Base-by-base conservation (phyloP, 2,329 filamentous ascomycete genomes). In the Monilinia laxa region DNA sequence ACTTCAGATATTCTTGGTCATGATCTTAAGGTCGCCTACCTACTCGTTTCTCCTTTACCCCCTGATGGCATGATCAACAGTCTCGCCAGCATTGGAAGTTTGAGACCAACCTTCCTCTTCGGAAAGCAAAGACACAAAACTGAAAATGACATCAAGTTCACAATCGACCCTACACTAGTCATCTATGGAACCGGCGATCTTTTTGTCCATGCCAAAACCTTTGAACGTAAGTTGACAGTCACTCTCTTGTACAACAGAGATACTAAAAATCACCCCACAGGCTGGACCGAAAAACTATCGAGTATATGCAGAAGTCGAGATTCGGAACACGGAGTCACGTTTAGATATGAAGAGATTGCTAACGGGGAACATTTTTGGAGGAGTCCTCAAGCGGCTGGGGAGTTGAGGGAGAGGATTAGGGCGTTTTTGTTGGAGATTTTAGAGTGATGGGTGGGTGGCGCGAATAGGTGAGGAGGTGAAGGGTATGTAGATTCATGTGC, bases 171-270 rank as follows among this genome's bases (percentile, higher is more conserved):
- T 0, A 89, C 89, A 0, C 76, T 97, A 45, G 87, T 86, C 0
- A 77, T 96, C 0, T 96, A 88, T 74, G 94, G 93, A 1, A 86
- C 89, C 62, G 81, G 84, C 4, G 93, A 98, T 76, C 79, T 83
- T 0, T 96, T 97, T 70, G 88, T 91, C 1, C 84, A 87, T 0
- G 81, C 80, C 4, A 83, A 82, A 67, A 90, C 86, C 76, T 80
- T 93, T 71, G 82, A 84, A 47, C 64, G 64, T 65, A 31, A 60
- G 64, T 54, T 3, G 9, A 25, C 31, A 0, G 16, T 55, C 12
- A 40, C 54, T 28, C 12, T 23, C 23, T n/a, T 11, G 6, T 18
- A 25, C 25, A 25, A 12, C 57, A 16, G 3, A 1, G 52, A 20
- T 23, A 47, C 18, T 53, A 23, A 59, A 20, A 7, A 25, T 59